Evolutionary conservation across 768 basidiomycete species (phyloP).

Genomic region (Pisolithus marmoratus): DNA sequence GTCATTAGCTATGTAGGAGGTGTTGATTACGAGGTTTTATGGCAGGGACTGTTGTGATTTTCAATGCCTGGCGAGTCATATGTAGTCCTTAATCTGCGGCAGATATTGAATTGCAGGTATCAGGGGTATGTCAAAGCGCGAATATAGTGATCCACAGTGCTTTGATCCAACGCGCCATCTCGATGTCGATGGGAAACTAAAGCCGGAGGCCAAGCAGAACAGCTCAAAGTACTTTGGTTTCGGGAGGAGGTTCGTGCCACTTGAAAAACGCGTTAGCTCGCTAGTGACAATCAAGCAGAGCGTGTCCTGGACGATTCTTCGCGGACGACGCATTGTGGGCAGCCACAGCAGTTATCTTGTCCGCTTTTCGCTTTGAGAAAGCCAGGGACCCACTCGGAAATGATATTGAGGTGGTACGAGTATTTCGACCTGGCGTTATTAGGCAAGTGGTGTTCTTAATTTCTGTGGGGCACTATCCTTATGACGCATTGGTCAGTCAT

Average conservation of each 20-base stretch:
- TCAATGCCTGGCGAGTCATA: background rate
- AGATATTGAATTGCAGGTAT: background rate
- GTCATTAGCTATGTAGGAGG: background rate
- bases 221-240: background rate
- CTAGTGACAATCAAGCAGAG: background rate
- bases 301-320: slow-evolving; percentile 1
- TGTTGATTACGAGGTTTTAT: background rate
- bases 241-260: background rate
- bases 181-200: background rate
- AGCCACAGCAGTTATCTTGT: background rate
- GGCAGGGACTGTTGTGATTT: background rate
- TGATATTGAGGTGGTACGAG: background rate
- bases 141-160: background rate
- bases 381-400: background rate
- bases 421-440: background rate
- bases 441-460: background rate
- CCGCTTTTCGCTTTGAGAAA: background rate
- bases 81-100: background rate
- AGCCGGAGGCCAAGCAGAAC: background rate
- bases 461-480: background rate
- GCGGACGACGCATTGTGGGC: background rate
- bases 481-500: no score
- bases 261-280: background rate
- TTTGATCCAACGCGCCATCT: background rate
- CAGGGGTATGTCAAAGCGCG: background rate